phyloP scores from a whole-genome alignment of 495 filamentous ascomycete genomes.

The Lichenothelia convexa region DNA sequence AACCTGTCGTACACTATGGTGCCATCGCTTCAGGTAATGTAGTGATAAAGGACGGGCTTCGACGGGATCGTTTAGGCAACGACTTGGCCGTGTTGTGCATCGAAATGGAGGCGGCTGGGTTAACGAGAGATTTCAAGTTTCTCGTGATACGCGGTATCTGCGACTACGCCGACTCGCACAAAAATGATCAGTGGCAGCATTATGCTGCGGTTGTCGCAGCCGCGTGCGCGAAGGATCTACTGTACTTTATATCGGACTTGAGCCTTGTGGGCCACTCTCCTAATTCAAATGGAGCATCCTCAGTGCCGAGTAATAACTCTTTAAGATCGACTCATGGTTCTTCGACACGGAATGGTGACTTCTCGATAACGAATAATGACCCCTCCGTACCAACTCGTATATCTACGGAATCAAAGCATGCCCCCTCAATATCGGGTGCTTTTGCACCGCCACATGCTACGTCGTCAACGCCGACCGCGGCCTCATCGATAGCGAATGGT shows the following conservation, averaged over 20 bases:
- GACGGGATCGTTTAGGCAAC: conserved; percentile 5
- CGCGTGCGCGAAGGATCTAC: conserved; percentile 12
- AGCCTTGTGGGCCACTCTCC: too few species aligned
- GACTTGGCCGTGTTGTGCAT: conserved; percentile 10
- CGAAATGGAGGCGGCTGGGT: conserved; percentile 17
- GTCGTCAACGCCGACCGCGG: too few species aligned
- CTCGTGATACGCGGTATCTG: conserved; percentile 16
- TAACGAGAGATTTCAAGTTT: conserved; percentile 10
- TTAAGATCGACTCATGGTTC: too few species aligned
- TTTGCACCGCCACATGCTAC: too few species aligned
- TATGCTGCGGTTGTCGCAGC: conserved; percentile 14
- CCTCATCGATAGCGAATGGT: too few species aligned
- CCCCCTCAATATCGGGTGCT: too few species aligned
- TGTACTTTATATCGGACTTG: conserved; percentile 2
- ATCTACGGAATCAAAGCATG: too few species aligned
- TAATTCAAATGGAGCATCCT: too few species aligned
- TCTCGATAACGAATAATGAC: too few species aligned
- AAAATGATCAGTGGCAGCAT: conserved; percentile 13
- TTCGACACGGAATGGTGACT: too few species aligned
- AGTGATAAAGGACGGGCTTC: conserved; percentile 16
- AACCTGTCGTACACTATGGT: conserved; percentile 17
- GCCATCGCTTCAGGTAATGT: conserved; percentile 21
- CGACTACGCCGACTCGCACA: conserved; percentile 19
- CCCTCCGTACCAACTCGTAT: too few species aligned
- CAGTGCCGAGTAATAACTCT: too few species aligned